Base-by-base conservation (phyloP, 225 moss, liverwort and hornwort genomes). In the Pseudoscleropodium purum region DNA sequence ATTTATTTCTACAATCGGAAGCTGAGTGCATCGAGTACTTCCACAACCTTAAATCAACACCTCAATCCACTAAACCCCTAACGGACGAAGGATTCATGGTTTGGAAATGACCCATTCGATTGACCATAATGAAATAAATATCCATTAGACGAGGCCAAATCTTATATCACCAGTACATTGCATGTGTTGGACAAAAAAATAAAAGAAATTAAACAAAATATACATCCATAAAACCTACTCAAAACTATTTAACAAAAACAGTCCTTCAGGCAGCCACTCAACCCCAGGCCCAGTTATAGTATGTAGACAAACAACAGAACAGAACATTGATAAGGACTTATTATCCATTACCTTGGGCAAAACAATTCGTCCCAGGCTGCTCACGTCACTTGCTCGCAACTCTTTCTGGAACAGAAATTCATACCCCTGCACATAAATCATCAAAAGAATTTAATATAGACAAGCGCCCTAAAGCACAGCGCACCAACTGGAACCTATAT, bases 351-450 rank as follows among this genome's bases (percentile, higher is more conserved):
- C 94, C 91, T 92, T 94, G 19, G 92, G 94, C 73, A 92, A 75
- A 39, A 92, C 49, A 41, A 94, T 92, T 27, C 92, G 92, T 18
- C 94, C 94, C 89, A 94, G 89, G 91, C 91, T 92, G 90, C 87
- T 91, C 92, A 94, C 94, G 37, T 94, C 94, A 76, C 94, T 94
- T 31, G 92, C 89, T 84, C 94, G 92, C 63, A 94, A 72, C 56
- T 76, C 92, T 59, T 94, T 94, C 74, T 91, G 92, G 31, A 94
- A 94, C 47, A 94, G 86, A 81, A 86, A 94, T 15, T 87, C 90
- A 43, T 89, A 92, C n/a, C 91, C 92, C 91, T 94, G 88, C 68
- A 25, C 78, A 90, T 15, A 18, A 66, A 76, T 59, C 83, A 62
- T 24, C 75, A 88, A 60, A 54, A 79, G 33, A 41, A 30, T 13